Percentiles rank a stretch among this genome's conserved stretches.
These are phyloP conservation scores for Leccinum longicurvipes DNA, from an alignment of 768 basidiomycete genomes.

Conservation along the genomic window DNA sequence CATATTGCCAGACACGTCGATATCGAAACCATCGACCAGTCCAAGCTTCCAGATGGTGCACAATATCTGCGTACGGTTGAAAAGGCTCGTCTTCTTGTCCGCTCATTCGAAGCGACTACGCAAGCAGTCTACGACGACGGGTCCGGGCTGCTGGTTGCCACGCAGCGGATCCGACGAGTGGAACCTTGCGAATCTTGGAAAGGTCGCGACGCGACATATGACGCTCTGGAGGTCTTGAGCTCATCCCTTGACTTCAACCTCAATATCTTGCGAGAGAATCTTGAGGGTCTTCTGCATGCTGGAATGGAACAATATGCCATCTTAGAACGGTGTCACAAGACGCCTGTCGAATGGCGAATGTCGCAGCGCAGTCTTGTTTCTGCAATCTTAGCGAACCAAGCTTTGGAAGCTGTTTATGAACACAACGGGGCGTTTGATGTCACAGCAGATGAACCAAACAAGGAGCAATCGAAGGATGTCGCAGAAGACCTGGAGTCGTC, in stretches of 20 bases:
- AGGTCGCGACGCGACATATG: conserved; percentile 23
- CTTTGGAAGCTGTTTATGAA: conserved; percentile 17
- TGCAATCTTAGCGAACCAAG: conserved; percentile 23
- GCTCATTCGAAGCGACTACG: conserved; percentile 44
- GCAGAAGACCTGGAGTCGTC: conserved; percentile 2
- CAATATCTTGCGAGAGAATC: conserved; percentile 33
- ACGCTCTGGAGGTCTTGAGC: conserved; percentile 28
- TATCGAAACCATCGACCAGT: conserved; percentile 39
- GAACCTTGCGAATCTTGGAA: conserved; percentile 25
- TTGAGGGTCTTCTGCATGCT: conserved; percentile 36
- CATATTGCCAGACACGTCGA: conserved; percentile 53
- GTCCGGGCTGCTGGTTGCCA: conserved; percentile 36
- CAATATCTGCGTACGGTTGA: conserved; percentile 42
- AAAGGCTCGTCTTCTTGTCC: conserved; percentile 44
- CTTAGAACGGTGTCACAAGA: conserved; percentile 36
- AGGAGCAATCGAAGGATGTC: conserved; percentile 10
- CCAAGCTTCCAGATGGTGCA: conserved; percentile 33
- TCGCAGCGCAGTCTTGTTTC: conserved; percentile 39
- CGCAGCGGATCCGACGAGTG: conserved; percentile 34
- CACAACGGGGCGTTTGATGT: conserved; percentile 7
- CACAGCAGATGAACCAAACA: conserved; percentile 9
- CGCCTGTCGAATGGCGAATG: conserved; percentile 45
- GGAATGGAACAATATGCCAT: conserved; percentile 41
- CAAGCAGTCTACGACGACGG: conserved; percentile 53
- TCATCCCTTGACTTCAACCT: conserved; percentile 34